These are phyloP conservation scores for Ceratocystis variospora DNA, from an alignment of 2,329 filamentous ascomycete genomes.

Conservation along the genomic window DNA sequence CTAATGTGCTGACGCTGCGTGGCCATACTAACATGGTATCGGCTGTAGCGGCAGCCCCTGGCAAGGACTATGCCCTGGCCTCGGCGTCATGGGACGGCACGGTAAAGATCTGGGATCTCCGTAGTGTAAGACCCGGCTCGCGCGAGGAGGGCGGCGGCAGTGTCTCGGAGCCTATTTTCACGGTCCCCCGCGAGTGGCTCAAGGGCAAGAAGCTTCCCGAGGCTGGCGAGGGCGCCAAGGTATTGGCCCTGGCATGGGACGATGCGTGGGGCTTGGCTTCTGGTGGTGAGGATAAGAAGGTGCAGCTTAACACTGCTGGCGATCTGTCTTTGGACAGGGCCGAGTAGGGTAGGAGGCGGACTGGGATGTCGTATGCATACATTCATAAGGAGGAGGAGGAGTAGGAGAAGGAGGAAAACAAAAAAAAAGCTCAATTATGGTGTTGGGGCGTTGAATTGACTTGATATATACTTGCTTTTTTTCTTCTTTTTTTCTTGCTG, in stretches of 20 bases:
- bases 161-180: constrained; percentile 60
- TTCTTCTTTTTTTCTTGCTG: background rate
- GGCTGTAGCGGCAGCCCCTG: constrained; percentile 33
- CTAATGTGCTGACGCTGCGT: constrained; percentile 77
- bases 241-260: constrained; percentile 82
- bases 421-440: constrained; percentile 11
- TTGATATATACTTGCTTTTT: background rate
- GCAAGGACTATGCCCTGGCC: constrained; percentile 68
- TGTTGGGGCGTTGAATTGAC: constrained; percentile 14
- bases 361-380: background rate
- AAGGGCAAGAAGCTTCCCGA: constrained; percentile 49
- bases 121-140: constrained; percentile 52
- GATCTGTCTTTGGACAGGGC: constrained; percentile 14
- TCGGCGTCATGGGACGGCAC: constrained; percentile 88
- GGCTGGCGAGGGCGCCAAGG: constrained; percentile 75
- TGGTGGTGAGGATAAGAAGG: constrained; percentile 80
- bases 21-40: constrained; percentile 69
- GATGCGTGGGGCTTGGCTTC: constrained; percentile 75
- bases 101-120: constrained; percentile 84
- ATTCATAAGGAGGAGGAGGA: background rate
- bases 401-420: background rate
- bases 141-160: constrained; percentile 43
- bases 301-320: constrained; percentile 61
- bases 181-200: constrained; percentile 60
- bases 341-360: constrained; percentile 3